phyloP scores from a whole-genome alignment of 2,329 filamentous ascomycete species.

The Botrytis aclada region DNA sequence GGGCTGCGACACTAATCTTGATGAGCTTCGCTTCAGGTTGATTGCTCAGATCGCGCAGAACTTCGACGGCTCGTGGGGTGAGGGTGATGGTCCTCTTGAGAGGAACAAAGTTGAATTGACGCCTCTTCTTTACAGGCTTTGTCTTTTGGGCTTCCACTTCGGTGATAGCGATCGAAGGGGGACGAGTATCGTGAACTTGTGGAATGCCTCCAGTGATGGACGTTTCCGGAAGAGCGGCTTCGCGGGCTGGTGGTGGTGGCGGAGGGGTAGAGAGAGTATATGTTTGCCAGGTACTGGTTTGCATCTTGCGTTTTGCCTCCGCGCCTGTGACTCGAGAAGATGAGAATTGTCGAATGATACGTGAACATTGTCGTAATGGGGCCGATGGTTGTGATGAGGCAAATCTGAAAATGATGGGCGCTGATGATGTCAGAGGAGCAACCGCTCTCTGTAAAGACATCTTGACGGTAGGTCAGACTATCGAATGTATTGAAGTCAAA shows the following conservation, averaged over 20 bases:
- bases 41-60: conserved; percentile 72
- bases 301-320: conserved; percentile 58
- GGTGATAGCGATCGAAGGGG: conserved; percentile 49
- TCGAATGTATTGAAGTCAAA: not conserved
- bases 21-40: conserved; percentile 90
- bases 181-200: conserved; percentile 45
- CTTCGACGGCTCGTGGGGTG: conserved; percentile 73
- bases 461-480: not conserved
- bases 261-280: conserved; percentile 44
- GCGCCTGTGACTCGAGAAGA: conserved; percentile 43
- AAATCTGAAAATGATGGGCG: conserved; percentile 33
- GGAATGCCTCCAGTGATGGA: conserved; percentile 53
- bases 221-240: conserved; percentile 55
- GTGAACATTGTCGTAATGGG: conserved; percentile 41
- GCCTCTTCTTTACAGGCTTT: conserved; percentile 56
- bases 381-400: conserved; percentile 35
- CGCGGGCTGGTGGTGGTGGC: conserved; percentile 53
- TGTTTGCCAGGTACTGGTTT: conserved; percentile 63
- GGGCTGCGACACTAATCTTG: conserved; percentile 88
- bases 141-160: conserved; percentile 68
- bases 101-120: conserved; percentile 61
- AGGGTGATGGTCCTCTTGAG: conserved; percentile 91
- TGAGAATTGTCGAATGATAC: conserved; percentile 45
- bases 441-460: conserved; percentile 36
- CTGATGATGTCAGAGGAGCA: conserved; percentile 35